Evolutionary conservation across 495 filamentous ascomycete genomes (phyloP), one percentile per base, ranked within the genome.

Genomic region (Penicillium daleae): DNA sequence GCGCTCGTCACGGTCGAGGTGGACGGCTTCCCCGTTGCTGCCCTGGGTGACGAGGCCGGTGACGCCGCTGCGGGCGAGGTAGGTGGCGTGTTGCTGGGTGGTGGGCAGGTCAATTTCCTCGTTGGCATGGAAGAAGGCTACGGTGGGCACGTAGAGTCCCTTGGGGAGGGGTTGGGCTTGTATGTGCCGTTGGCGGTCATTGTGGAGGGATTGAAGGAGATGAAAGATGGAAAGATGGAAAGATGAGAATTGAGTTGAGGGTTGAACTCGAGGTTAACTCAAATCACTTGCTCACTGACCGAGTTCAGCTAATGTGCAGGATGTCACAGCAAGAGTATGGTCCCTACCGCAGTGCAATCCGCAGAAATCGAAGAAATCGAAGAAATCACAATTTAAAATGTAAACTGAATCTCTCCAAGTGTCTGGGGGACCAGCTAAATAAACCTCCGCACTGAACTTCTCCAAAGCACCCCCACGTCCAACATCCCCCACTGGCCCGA

Each of bases 21-120:
- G 91, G 4, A 93, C 90, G 3, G 91, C 91, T 77, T 95, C 93
- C 69, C 93, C 93, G 72, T 96, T 97, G 74, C 90, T 93, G 29
- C 93, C 93, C 74, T 96, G 92, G 19, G 90, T 92, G 51, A 91
- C 87, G 40, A 97, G 80, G 52, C 92, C 93, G 42, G 88, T 84
- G 35, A 96, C 85, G 56, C 92, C 92, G 49, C 90, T 87, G 56
- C 85, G 75, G 55, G 90, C 92, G n/a, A 97, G 90, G 66, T 91
- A 90, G 55, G 90, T 86, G 33, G 92, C 90, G 73, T 97, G 93
- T 58, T 80, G 87, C 57, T 85, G 83, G 53, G 87, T 89, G 37
- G 90, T 89, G 39, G 83, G 76, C 9, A 88, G 71, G 67, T 96
- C 91, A 19, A 89, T 70, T 37, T 87, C 85, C 67, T 85, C 84